Evolutionary conservation across 495 filamentous ascomycete species (phyloP).

Genomic region (Tuber magnatum): DNA sequence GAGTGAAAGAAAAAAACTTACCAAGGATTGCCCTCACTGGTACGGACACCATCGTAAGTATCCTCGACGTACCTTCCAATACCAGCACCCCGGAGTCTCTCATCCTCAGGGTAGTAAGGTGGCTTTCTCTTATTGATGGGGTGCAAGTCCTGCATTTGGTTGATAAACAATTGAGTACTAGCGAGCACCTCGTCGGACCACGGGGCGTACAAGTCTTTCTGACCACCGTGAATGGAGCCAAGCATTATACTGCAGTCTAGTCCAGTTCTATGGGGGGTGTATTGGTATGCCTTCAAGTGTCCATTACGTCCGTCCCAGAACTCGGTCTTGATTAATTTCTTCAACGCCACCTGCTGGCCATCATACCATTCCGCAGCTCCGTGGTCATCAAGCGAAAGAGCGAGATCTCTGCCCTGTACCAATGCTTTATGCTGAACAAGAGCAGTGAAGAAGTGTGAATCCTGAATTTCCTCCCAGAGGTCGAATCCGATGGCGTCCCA

Average conservation of each 20-base stretch:
- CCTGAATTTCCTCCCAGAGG: slow-evolving; percentile 51
- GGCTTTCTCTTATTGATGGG: slow-evolving; percentile 39
- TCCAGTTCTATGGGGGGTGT: slow-evolving; percentile 38
- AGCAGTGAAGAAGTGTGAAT: slow-evolving; percentile 57
- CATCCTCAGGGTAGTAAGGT: slow-evolving; percentile 30
- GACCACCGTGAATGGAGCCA: slow-evolving; percentile 42
- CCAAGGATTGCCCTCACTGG: slow-evolving; percentile 46
- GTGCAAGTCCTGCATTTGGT: slow-evolving; percentile 41
- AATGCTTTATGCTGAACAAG: slow-evolving; percentile 49
- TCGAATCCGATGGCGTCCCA: slow-evolving; percentile 50
- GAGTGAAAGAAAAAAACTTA: slow-evolving; percentile 6
- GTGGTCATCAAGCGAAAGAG: slow-evolving; percentile 37
- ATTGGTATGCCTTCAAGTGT: slow-evolving; percentile 41
- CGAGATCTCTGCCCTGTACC: slow-evolving; percentile 42
- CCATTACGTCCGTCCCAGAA: slow-evolving; percentile 43
- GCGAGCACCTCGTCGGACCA: slow-evolving; percentile 43
- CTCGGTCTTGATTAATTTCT: slow-evolving; percentile 30
- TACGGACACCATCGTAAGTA: slow-evolving; percentile 45
- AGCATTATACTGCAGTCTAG: slow-evolving; percentile 45
- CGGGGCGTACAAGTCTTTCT: slow-evolving; percentile 37
- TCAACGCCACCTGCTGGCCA: slow-evolving; percentile 38
- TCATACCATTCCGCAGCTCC: slow-evolving; percentile 43
- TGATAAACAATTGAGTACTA: slow-evolving; percentile 41
- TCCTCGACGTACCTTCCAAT: slow-evolving; percentile 47
- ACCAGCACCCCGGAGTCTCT: slow-evolving; percentile 36